Conservation (phyloP, 176 grass and related monocot genomes). For the Zoysia japonica region DNA sequence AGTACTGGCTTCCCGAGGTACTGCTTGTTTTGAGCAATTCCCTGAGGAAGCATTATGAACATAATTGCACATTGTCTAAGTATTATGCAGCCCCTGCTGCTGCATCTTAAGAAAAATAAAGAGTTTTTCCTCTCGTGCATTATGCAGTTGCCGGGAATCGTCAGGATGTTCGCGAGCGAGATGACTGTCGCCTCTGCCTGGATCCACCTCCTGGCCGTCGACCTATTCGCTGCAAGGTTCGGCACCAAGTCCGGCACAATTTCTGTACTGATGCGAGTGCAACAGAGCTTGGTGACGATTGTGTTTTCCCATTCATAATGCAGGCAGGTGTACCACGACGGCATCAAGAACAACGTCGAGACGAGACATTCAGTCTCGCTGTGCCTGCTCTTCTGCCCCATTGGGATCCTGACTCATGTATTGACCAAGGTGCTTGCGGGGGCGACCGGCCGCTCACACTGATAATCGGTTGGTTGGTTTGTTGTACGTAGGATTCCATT, state of each 20-base stretch:
- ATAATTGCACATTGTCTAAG: background rate
- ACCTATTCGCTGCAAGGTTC: constrained; percentile 84
- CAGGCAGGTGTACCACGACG: constrained; percentile 96
- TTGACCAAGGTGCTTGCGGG: constrained; percentile 62
- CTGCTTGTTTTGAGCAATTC: background rate
- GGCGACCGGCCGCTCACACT: constrained; percentile 46
- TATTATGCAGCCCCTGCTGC: background rate
- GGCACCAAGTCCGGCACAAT: background rate
- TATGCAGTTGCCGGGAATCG: constrained; percentile 66
- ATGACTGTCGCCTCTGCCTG: constrained; percentile 89
- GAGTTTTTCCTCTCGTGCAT: background rate
- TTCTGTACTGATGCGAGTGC: background rate
- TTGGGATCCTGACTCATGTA: constrained; percentile 69
- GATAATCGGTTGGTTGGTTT: constrained; percentile 21
- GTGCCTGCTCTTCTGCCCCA: constrained; percentile 89
- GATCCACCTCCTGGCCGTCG: constrained; percentile 94
- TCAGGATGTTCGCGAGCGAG: constrained; percentile 87
- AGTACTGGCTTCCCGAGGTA: constrained; percentile 98
- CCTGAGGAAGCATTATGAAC: background rate
- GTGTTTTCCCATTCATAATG: constrained; percentile 15
- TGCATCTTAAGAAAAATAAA: background rate
- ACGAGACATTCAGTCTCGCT: constrained; percentile 85
- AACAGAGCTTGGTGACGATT: background rate
- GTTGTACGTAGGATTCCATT: constrained; percentile 28
- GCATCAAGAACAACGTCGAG: constrained; percentile 82